Evolutionary conservation across 2,329 filamentous ascomycete species (phyloP).

Genomic region (Colletotrichum spinosum): DNA sequence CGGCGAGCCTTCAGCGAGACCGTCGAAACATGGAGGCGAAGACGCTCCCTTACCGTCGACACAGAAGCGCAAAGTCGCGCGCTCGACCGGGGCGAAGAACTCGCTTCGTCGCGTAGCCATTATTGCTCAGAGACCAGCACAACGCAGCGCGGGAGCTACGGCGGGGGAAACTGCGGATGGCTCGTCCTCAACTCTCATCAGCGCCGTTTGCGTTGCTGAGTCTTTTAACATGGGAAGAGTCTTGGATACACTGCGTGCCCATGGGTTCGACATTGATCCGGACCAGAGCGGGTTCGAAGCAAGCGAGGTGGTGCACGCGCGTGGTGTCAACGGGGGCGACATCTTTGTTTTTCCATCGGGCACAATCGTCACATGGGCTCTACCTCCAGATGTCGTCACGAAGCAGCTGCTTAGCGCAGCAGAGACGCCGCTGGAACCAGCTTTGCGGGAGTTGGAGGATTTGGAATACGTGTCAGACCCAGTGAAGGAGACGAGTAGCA

Average conservation of each 20-base stretch:
- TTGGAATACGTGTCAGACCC: conserved; percentile 87
- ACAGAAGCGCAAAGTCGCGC: conserved; percentile 59
- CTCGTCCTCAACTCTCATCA: conserved; percentile 60
- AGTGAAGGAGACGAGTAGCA: conserved; percentile 76
- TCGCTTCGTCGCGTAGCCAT: conserved; percentile 88
- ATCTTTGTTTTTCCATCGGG: conserved; percentile 97
- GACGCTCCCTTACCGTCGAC: conserved; percentile 1
- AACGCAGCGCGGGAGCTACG: conserved; percentile 56
- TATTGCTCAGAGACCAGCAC: conserved; percentile 76
- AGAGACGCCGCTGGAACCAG: conserved; percentile 75
- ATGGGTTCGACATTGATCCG: conserved; percentile 72
- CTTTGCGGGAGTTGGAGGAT: conserved; percentile 85
- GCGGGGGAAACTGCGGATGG: conserved; percentile 43
- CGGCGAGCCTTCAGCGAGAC: conserved; percentile 42
- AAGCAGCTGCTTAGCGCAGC: conserved; percentile 81
- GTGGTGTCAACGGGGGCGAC: conserved; percentile 77
- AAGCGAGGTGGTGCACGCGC: conserved; percentile 72
- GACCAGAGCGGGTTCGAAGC: conserved; percentile 71
- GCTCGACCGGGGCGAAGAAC: conserved; percentile 68
- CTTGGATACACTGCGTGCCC: conserved; percentile 65
- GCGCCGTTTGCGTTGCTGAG: conserved; percentile 72
- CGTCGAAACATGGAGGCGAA: conserved; percentile 20
- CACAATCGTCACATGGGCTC: conserved; percentile 91
- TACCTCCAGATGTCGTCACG: conserved; percentile 81
- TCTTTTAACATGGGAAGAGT: conserved; percentile 73